phyloP scores from a whole-genome alignment of 768 basidiomycete genomes.

The Arthromyces matolae region DNA sequence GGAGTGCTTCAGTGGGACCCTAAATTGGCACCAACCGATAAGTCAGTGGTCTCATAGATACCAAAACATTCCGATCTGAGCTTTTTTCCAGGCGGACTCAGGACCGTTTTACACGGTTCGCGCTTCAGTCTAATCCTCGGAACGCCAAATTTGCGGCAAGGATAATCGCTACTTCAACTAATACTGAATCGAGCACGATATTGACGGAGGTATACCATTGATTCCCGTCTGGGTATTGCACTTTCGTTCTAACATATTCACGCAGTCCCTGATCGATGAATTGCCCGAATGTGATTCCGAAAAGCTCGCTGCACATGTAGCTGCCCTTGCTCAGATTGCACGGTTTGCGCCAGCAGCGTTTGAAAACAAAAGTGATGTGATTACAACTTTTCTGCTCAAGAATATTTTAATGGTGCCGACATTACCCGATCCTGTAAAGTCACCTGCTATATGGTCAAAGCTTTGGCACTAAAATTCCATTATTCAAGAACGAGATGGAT shows the following conservation, averaged over 20 bases:
- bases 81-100: conserved; percentile 50
- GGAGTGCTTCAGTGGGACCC: conserved; percentile 59
- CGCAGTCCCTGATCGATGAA: conserved; percentile 54
- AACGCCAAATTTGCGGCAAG: conserved; percentile 87
- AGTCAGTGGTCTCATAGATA: conserved; percentile 41
- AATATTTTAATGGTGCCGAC: conserved; percentile 60
- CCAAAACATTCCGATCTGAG: neutral
- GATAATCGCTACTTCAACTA: conserved; percentile 57
- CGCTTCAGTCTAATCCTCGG: conserved; percentile 52
- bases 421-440: conserved; percentile 40
- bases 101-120: conserved; percentile 61
- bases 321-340: conserved; percentile 74
- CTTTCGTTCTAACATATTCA: too few species aligned
- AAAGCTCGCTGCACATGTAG: conserved; percentile 58
- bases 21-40: conserved; percentile 56
- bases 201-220: conserved; percentile 67
- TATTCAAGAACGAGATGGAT: conserved; percentile 53
- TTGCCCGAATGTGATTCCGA: conserved; percentile 48
- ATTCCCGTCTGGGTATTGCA: neutral
- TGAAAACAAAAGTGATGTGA: conserved; percentile 70
- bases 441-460: conserved; percentile 7
- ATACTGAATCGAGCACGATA: conserved; percentile 45
- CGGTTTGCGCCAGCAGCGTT: conserved; percentile 67
- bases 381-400: conserved; percentile 71
- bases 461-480: conserved; percentile 2